Conservation (phyloP, 2,329 filamentous ascomycete genomes). For the Xylaria sp. region DNA sequence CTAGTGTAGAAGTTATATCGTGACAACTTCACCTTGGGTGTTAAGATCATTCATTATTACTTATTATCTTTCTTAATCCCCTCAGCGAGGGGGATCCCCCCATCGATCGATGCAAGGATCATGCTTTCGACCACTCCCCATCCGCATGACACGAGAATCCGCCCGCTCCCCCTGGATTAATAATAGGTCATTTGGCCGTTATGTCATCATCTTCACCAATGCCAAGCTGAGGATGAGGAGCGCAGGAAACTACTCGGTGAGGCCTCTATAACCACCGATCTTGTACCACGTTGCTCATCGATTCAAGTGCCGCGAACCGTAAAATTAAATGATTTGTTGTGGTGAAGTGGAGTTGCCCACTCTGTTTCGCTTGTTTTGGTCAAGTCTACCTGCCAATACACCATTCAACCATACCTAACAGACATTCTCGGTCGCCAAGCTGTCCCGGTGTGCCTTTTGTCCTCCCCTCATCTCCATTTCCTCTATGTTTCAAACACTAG, state of each 20-base stretch:
- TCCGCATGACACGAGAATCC: conserved; percentile 10
- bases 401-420: conserved; percentile 8
- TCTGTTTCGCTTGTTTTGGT: conserved; percentile 22
- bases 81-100: neutral
- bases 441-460: neutral
- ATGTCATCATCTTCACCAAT: neutral
- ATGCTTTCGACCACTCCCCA: neutral
- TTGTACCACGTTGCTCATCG: conserved; percentile 14
- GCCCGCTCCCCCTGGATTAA: neutral
- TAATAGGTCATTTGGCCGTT: neutral
- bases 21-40: neutral
- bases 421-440: conserved; percentile 5
- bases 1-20: neutral
- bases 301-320: conserved; percentile 4
- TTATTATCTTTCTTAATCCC: neutral
- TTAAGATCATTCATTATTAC: neutral
- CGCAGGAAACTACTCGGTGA: conserved; percentile 10
- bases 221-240: conserved; percentile 25
- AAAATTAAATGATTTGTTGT: conserved; percentile 14
- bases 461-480: neutral
- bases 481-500: conserved; percentile 5
- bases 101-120: conserved; percentile 8
- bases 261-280: conserved; percentile 8
- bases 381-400: conserved; percentile 22
- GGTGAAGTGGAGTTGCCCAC: conserved; percentile 28